phyloP scores from a whole-genome alignment of 2,329 filamentous ascomycete genomes.

The Aspergillus awamori region DNA sequence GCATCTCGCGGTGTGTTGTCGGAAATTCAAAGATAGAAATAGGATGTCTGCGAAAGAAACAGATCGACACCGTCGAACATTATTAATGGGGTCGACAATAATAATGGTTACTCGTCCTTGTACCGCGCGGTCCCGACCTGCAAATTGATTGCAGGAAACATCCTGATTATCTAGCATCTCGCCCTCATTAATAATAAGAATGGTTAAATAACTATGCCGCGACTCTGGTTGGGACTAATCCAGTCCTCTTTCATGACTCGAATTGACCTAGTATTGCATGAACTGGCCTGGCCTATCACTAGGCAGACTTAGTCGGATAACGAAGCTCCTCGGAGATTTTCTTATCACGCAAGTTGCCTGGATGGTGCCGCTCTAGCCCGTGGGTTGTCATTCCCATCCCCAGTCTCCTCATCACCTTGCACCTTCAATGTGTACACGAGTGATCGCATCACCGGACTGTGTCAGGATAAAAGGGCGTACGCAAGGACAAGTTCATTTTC shows the following conservation, averaged over 20 bases:
- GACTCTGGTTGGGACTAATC: neutral
- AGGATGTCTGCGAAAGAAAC: neutral
- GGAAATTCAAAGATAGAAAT: neutral
- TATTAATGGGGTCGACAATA: neutral
- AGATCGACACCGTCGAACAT: slow-evolving; percentile 9
- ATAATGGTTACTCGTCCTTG: neutral
- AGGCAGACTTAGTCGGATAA: slow-evolving; percentile 2
- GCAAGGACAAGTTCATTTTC: slow-evolving; percentile 14
- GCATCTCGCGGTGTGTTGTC: slow-evolving; percentile 11
- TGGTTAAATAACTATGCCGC: neutral
- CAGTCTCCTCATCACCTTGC: neutral
- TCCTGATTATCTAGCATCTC: neutral
- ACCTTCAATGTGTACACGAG: slow-evolving; percentile 1
- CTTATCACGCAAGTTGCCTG: slow-evolving; percentile 9
- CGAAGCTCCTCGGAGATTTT: slow-evolving; percentile 17
- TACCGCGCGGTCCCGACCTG: neutral
- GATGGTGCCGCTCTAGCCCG: slow-evolving; percentile 9
- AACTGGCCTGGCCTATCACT: slow-evolving; percentile 5
- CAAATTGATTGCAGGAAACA: slow-evolving; percentile 1
- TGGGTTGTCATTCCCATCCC: slow-evolving; percentile 16
- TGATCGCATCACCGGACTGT: slow-evolving; percentile 17
- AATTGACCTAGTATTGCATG: slow-evolving; percentile 1
- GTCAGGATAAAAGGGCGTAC: slow-evolving; percentile 6
- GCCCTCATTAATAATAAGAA: neutral
- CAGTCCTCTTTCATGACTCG: neutral